Conservation (phyloP, 345 rosid species). For the Eucalyptus cloeziana region DNA sequence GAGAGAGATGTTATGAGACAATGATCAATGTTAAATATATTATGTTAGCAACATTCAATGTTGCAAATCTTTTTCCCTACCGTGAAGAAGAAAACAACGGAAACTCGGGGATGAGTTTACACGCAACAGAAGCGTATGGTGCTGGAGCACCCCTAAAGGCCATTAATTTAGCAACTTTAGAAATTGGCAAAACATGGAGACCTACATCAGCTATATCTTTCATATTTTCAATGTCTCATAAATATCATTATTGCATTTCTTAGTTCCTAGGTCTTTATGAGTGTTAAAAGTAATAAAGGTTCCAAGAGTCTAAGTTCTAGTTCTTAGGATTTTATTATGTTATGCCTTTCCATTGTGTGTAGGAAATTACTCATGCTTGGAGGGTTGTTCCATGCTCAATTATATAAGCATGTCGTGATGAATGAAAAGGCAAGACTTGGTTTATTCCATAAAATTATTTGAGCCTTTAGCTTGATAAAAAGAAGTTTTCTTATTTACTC, state of each 20-base stretch:
- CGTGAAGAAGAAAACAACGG: too few species aligned
- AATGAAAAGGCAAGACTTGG: not conserved
- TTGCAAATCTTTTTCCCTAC: too few species aligned
- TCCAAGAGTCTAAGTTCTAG: not conserved
- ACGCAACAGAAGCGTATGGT: rapidly evolving
- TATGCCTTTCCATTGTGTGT: not conserved
- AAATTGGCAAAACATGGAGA: not conserved
- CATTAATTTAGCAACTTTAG: not conserved
- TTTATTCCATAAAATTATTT: too few species aligned
- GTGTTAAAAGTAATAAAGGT: not conserved
- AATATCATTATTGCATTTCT: too few species aligned
- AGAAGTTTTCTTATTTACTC: not conserved
- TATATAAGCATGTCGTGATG: not conserved
- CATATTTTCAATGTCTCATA: too few species aligned
- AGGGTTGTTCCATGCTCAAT: too few species aligned
- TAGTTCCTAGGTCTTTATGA: too few species aligned
- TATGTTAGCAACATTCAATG: too few species aligned
- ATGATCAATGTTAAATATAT: too few species aligned
- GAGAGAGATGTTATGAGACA: too few species aligned
- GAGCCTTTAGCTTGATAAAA: not conserved
- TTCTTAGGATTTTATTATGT: not conserved
- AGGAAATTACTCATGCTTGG: not conserved
- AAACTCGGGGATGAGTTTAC: too few species aligned
- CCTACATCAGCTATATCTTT: too few species aligned
- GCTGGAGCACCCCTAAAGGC: not conserved